Evolutionary conservation across 2,329 filamentous ascomycete genomes (phyloP).

Genomic region (Pseudocercospora crystallina): DNA sequence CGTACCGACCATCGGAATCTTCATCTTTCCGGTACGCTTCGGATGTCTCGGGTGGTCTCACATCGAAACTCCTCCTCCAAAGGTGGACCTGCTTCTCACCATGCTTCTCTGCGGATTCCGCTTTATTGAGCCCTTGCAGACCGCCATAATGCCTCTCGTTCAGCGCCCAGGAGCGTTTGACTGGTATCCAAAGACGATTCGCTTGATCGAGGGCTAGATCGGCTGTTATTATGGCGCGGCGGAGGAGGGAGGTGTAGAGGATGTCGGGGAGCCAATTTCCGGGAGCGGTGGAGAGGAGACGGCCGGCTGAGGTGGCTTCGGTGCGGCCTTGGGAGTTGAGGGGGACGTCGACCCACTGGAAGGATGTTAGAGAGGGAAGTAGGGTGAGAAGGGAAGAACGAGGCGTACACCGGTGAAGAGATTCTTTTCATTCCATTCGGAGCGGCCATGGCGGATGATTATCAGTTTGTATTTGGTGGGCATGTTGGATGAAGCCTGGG

Average conservation of each 20-base stretch:
- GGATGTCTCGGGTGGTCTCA: conserved; percentile 3
- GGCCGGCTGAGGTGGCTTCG: conserved; percentile 16
- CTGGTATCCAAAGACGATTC: conserved; percentile 12
- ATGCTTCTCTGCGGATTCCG: conserved; percentile 9
- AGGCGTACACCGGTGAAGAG: conserved; percentile 16
- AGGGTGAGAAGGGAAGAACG: too few species aligned
- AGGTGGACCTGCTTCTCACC: conserved; percentile 15
- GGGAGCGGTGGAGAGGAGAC: conserved; percentile 6
- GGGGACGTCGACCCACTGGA: conserved; percentile 17
- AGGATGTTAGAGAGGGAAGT: too few species aligned
- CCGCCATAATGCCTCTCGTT: conserved; percentile 18
- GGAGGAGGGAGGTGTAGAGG: conserved; percentile 15
- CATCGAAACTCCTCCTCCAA: conserved; percentile 10
- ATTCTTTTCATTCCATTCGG: conserved; percentile 19
- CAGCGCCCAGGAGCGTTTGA: conserved; percentile 8
- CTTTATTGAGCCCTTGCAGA: conserved; percentile 14
- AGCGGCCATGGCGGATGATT: conserved; percentile 20
- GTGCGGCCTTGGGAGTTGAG: conserved; percentile 13
- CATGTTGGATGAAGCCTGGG: conserved; percentile 1
- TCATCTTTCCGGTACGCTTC: conserved; percentile 13
- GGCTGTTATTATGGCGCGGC: conserved; percentile 13
- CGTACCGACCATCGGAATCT: conserved; percentile 13
- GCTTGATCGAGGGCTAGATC: conserved; percentile 11
- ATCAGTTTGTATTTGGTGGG: conserved; percentile 12
- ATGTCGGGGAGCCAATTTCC: conserved; percentile 12